Base-by-base conservation (phyloP, 192 early-diverging fungal species). In the Funneliformis geosporum region DNA sequence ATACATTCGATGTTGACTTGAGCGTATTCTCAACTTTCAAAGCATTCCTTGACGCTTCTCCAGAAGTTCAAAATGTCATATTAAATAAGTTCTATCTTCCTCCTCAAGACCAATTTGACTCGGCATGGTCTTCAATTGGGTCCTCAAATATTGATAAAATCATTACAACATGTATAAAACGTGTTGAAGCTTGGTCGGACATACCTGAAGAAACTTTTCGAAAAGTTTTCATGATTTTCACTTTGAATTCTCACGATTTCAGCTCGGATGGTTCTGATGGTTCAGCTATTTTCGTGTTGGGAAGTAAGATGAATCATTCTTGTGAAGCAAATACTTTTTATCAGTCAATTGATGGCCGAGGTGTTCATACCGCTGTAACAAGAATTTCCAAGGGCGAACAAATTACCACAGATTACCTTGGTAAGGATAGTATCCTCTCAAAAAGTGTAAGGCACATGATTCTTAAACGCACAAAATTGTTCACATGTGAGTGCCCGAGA, bases 301-400 rank as follows among this genome's bases (percentile, higher is more conserved):
- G 64, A 11, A 66, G 64, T 14, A 66, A 66, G 14, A 66, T 66
- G 64, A 66, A 66, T 66, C 64, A 66, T 18, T 66, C 64, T 12
- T 66, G 64, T 5, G 64, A 66, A 66, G 64, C 64, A 66, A 66
- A 66, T 66, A 66, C 64, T 33, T 66, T 66, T 66, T 66, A 66
- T 33, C 64, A 66, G 16, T 38, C 33, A 18, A 66, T 66, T 66
- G 64, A 66, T 38, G 33, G 33, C 16, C 64, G 33, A 66, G 64
- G 64, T 14, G 16, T 66, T 18, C 64, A 66, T 66, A 66, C 64
- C 4, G 64, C 33, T 16, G 28, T 33, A 5, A 33, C 38, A 28
- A 33, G 33, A 33, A 66, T 66, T 38, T 33, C 5, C 2, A 66
- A 66, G 7, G 64, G 64, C 33, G 64, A 66, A 33, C 64, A 66